Evolutionary conservation across 1,284 basidiomycete genomes (phyloP), one percentile per base, ranked within the genome.

Genomic region (Exobasidium cylindrosporum): DNA sequence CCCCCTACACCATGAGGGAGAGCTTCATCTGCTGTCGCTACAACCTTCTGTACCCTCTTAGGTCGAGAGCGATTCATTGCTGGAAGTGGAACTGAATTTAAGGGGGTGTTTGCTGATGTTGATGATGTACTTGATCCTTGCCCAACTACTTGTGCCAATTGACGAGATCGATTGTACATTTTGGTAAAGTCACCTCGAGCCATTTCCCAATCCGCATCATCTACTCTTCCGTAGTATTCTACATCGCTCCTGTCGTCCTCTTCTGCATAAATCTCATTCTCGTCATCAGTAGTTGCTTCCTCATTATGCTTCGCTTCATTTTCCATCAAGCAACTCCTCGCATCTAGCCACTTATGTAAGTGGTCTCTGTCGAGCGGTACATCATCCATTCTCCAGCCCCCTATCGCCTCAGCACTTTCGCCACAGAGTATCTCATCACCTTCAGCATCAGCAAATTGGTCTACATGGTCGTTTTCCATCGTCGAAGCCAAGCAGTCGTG

Each of bases 131-230:
- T 10, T 23, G 31, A 28, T 28, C 6, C 14, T n/a, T 58, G 57
- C 11, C 57, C 57, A 23, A 24, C 46, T 23, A 73, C 71, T 1
- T 62, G 62, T 1, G 74, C 74, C 3, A 77, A 65, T 50, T 77
- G 74, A 2, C 76, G 60, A 10, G 76, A 75, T 1, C 76, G 68
- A 35, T 79, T 79, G 72, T 74, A 78, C 49, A 73, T 72, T 63
- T 79, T 79, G 6, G 77, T 79, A 40, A 79, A 79, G 59, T 79
- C 65, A 21, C 76, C 75, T 28, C 76, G 57, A 0, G 76, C 73
- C 1, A 76, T 63, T 57, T 79, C 77, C 77, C 77, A 79, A 59
- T 79, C 77, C 11, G 74, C 77, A 60, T 77, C 77, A 43, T 79
- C 74, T 29, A 79, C 74, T 1, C 65, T 65, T 17, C 72, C 77